Evolutionary conservation across 2,329 filamentous ascomycete genomes (phyloP), one percentile per base, ranked within the genome.

Genomic region (Botrytis deweyae): DNA sequence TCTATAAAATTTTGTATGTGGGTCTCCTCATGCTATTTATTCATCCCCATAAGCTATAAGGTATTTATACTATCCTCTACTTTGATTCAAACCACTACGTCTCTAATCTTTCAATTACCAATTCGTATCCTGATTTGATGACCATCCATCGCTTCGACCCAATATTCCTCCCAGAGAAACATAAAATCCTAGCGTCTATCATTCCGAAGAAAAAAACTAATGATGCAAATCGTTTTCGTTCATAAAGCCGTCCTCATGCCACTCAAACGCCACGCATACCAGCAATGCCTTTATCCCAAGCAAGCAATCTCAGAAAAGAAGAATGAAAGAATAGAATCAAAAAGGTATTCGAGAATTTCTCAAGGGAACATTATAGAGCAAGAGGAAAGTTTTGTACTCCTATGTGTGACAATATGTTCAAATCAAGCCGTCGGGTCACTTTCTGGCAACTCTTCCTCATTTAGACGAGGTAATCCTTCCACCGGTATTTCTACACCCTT

Each of bases 401-500:
- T 66, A 40, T 42, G 10, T 68, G 46, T 55, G 25, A 33, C 36
- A 22, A 9, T 42, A 68, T 68, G n/a, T 64, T 44, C 44, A 64
- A 71, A 74, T 82, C 77, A 82, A 73, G 80, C 80, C 70, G 58
- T 74, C 42, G 81, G 81, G 75, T 81, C 80, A 75, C 80, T 81
- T 71, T 80, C 80, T 16, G 75, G 74, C 22, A 79, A 55, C 58
- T 77, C 74, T 42, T 77, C 75, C 62, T 79, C 76, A 29, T 73
- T 70, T 42, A 52, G 29, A 33, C 42, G 38, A 9, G 52, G 52
- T 14, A 76, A 42, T 29, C 74, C 76, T 64, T 81, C 79, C 10
- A 81, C 78, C 0, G 80, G 78, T 46, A 91, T 79, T 73, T 91
- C 89, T 8, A 95, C 87, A 71, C 89, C 88, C 85, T 97, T 98